Conservation (phyloP, 805 yeast genomes). For the Sugiyamaella qingdaonensis region DNA sequence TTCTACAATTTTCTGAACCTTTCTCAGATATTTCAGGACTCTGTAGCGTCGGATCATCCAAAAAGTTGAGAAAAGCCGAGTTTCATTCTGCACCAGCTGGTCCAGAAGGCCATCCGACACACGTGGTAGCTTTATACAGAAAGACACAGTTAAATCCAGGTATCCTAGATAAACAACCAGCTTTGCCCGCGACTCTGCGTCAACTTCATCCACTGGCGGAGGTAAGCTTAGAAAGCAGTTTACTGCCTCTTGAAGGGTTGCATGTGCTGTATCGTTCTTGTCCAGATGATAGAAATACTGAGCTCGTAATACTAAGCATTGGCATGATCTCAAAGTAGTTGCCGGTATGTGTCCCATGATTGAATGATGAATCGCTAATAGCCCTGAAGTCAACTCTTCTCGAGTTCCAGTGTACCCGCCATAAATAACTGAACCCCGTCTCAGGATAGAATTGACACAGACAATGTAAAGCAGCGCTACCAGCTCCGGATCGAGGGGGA, state of each 20-base stretch:
- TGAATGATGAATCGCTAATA: background rate
- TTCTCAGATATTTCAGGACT: background rate
- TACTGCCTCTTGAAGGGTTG: background rate
- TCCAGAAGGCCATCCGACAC: background rate
- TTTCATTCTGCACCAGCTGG: background rate
- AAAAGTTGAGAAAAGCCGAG: background rate
- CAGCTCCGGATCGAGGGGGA: background rate
- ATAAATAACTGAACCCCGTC: conserved; percentile 1
- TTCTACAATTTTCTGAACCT: background rate
- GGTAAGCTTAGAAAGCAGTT: background rate
- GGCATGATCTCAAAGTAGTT: background rate
- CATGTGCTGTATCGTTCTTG: background rate
- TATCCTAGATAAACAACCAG: background rate
- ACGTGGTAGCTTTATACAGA: background rate
- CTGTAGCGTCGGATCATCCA: background rate
- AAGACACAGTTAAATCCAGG: background rate
- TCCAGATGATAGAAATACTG: background rate
- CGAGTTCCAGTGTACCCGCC: conserved; percentile 1
- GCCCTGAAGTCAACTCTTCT: background rate
- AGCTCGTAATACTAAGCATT: background rate
- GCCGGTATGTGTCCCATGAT: background rate
- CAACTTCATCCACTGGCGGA: background rate
- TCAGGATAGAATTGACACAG: conserved; percentile 5
- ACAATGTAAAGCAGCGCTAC: conserved; percentile 4
- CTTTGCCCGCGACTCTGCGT: background rate